These are phyloP conservation scores for Domatiomyces catenatus DNA, from an alignment of 2,329 filamentous ascomycete genomes.

Conservation along the genomic window DNA sequence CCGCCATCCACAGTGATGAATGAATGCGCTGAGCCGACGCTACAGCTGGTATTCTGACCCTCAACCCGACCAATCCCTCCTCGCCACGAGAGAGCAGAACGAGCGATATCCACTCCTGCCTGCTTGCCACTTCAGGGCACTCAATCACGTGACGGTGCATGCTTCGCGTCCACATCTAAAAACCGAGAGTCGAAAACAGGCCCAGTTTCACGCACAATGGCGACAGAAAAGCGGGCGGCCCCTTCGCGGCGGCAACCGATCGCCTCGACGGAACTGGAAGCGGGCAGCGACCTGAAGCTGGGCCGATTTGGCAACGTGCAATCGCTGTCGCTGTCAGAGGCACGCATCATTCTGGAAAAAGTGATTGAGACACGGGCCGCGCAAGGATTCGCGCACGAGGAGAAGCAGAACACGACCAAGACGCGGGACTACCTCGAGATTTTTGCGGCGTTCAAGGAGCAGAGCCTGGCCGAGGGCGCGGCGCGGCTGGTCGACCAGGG, in stretches of 20 bases:
- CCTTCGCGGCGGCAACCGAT: slow-evolving; percentile 20
- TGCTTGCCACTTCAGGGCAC: too few species aligned
- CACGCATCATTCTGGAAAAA: slow-evolving; percentile 78
- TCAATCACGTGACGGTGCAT: too few species aligned
- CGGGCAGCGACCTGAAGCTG: slow-evolving; percentile 62
- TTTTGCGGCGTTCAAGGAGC: slow-evolving; percentile 90
- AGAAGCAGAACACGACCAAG: slow-evolving; percentile 52
- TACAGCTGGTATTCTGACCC: too few species aligned
- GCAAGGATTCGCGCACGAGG: slow-evolving; percentile 26
- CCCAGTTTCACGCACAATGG: background rate
- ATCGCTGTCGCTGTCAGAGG: slow-evolving; percentile 82
- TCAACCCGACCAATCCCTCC: too few species aligned
- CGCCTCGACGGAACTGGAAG: slow-evolving; percentile 69
- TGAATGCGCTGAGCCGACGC: background rate
- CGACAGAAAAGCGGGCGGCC: slow-evolving; percentile 9
- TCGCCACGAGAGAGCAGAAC: too few species aligned
- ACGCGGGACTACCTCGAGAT: slow-evolving; percentile 86
- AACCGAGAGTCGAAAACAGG: too few species aligned
- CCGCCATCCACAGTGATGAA: background rate
- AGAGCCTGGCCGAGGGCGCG: slow-evolving; percentile 88
- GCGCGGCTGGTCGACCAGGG: slow-evolving; percentile 67
- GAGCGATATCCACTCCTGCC: too few species aligned
- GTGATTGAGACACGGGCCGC: slow-evolving; percentile 49
- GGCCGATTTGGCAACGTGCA: slow-evolving; percentile 90
- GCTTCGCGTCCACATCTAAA: too few species aligned